A percentile compares a stretch with the other conserved stretches of the same genome.
These are phyloP conservation scores for Hylodesmum podocarpum DNA, from an alignment of 306 rosid species.

Conservation along the genomic window DNA sequence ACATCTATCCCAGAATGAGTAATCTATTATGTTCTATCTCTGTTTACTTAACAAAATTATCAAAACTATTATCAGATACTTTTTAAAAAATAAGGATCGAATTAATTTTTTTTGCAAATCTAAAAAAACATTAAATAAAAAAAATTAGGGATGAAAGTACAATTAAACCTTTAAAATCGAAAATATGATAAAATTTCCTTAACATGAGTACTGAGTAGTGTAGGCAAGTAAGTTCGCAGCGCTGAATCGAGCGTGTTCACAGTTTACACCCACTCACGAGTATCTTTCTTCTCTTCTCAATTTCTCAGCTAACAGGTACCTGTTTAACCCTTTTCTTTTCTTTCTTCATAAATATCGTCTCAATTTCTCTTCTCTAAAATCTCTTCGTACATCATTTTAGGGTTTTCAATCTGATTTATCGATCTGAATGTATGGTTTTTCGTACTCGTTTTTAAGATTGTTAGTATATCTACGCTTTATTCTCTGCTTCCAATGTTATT, in stretches of 20 bases:
- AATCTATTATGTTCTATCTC: too few relatives aligned
- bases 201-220: not conserved
- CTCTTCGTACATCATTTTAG: slow-evolving; percentile 22
- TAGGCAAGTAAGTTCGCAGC: not conserved
- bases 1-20: too few relatives aligned
- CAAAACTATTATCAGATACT: too few relatives aligned
- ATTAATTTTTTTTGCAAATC: too few relatives aligned
- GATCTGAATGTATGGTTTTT: slow-evolving; percentile 29
- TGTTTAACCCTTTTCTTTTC: not conserved
- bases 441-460: not conserved
- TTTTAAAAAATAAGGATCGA: too few relatives aligned
- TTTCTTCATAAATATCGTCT: not conserved
- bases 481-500: not conserved
- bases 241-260: not conserved
- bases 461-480: not conserved
- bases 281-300: not conserved
- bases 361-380: not conserved
- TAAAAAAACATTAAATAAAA: not conserved
- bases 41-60: too few relatives aligned
- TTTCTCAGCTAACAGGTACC: slow-evolving; percentile 29
- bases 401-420: slow-evolving; percentile 34
- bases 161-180: too few relatives aligned
- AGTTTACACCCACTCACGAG: not conserved
- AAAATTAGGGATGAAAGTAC: too few relatives aligned
- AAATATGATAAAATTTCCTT: not conserved